A percentile compares a stretch with the other conserved stretches of the same genome.
phyloP scores from a whole-genome alignment of 768 basidiomycete species.

The Rubroboletus pulcherrimus region DNA sequence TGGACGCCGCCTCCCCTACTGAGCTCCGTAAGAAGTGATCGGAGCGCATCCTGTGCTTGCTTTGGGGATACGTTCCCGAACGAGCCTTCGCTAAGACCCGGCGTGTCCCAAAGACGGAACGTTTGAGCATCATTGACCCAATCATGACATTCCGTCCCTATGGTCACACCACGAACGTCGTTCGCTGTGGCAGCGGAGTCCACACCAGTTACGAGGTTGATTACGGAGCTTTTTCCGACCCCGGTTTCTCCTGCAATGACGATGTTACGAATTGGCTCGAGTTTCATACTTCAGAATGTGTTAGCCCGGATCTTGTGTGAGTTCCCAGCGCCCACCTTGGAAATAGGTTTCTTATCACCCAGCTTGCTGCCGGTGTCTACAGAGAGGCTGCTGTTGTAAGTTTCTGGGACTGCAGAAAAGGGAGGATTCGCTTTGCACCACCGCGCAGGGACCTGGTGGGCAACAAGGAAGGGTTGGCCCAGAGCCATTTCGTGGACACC shows the following conservation, averaged over 20 bases:
- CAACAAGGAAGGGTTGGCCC: slow-evolving; percentile 6
- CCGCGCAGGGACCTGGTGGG: neutral
- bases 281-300: slow-evolving; percentile 1
- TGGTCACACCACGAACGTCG: slow-evolving; percentile 23
- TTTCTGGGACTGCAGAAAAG: neutral
- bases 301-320: slow-evolving; percentile 4
- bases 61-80: slow-evolving; percentile 22
- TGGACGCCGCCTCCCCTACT: slow-evolving; percentile 19
- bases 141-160: slow-evolving; percentile 17
- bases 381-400: neutral
- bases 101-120: slow-evolving; percentile 32
- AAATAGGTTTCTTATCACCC: slow-evolving; percentile 7
- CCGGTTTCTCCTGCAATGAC: slow-evolving; percentile 29
- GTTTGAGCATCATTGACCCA: slow-evolving; percentile 13
- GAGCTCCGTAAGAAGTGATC: slow-evolving; percentile 24
- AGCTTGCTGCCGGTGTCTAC: neutral
- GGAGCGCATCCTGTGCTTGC: slow-evolving; percentile 23
- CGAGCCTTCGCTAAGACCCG: slow-evolving; percentile 29
- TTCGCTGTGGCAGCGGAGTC: slow-evolving; percentile 22
- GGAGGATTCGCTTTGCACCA: slow-evolving; percentile 1
- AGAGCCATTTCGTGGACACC: slow-evolving; percentile 10
- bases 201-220: slow-evolving; percentile 27
- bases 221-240: slow-evolving; percentile 30
- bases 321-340: slow-evolving; percentile 1
- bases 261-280: slow-evolving; percentile 25